Conservation (phyloP, 1,139 yeast species). For the Pichia sp. region DNA sequence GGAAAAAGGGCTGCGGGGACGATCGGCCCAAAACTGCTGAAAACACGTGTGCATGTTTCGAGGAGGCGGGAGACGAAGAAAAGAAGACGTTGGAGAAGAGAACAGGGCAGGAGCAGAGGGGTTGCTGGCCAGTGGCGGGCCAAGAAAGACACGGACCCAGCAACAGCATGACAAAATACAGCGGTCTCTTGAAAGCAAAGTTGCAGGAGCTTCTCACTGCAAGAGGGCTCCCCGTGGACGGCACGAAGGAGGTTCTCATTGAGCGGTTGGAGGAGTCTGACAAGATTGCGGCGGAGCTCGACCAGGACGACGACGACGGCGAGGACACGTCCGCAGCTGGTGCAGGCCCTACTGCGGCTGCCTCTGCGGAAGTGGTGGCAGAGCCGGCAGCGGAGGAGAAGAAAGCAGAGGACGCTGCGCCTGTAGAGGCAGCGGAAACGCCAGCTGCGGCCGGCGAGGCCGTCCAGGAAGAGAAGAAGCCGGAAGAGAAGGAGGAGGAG, state of each 20-base stretch:
- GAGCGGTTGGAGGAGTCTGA: constrained; percentile 54
- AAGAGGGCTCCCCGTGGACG: constrained; percentile 66
- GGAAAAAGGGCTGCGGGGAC: not conserved
- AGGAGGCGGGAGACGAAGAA: not conserved
- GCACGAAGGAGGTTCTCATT: constrained; percentile 80
- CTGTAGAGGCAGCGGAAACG: not conserved
- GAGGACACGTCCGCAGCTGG: too few species aligned
- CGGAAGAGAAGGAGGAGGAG: constrained; percentile 27
- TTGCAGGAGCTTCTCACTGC: constrained; percentile 55
- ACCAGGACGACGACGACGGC: constrained; percentile 24
- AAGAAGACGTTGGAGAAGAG: not conserved
- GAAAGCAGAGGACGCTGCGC: constrained; percentile 9
- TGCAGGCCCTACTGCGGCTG: constrained; percentile 4
- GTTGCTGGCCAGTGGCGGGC: too few species aligned
- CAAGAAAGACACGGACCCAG: too few species aligned
- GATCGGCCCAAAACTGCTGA: not conserved
- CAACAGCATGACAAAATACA: constrained; percentile 16
- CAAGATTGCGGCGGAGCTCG: constrained; percentile 30
- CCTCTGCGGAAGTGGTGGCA: too few species aligned
- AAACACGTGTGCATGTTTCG: not conserved
- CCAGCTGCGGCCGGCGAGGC: constrained; percentile 18
- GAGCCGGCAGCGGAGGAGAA: too few species aligned
- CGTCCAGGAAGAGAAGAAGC: too few species aligned
- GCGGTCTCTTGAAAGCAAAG: constrained; percentile 17
- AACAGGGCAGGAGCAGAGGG: too few species aligned